A percentile compares a stretch with the other conserved stretches of the same genome.
Conservation (phyloP, 495 filamentous ascomycete species). For the Penicillium longicatenatum region DNA sequence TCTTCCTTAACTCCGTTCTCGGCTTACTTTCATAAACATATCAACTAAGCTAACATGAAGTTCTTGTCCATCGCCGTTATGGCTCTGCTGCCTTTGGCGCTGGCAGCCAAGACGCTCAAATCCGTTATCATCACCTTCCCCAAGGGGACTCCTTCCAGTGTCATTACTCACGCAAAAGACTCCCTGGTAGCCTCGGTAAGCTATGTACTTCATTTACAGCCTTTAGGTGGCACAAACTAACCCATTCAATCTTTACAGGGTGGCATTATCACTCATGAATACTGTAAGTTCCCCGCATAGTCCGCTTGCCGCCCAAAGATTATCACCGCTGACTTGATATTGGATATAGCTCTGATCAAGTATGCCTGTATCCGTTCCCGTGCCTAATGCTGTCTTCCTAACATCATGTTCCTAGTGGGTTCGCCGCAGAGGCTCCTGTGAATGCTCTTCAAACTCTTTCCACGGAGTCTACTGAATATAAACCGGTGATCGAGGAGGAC, state of each 20-base stretch:
- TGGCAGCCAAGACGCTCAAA: constrained; percentile 63
- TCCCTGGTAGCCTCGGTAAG: constrained; percentile 68
- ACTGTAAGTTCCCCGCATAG: constrained; percentile 40
- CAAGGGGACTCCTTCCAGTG: constrained; percentile 65
- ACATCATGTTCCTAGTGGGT: constrained; percentile 59
- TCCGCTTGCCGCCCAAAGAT: not conserved
- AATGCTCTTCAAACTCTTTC: constrained; percentile 71
- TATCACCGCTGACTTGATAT: constrained; percentile 14
- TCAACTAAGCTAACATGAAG: constrained; percentile 55
- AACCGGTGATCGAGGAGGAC: constrained; percentile 76
- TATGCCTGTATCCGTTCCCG: constrained; percentile 21
- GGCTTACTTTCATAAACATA: not conserved
- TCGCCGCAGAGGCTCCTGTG: constrained; percentile 70
- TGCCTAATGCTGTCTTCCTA: not conserved
- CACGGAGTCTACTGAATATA: constrained; percentile 61
- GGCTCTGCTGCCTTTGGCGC: constrained; percentile 55
- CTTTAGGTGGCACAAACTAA: not conserved
- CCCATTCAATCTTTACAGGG: constrained; percentile 19
- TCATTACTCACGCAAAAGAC: constrained; percentile 69
- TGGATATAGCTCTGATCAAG: constrained; percentile 51
- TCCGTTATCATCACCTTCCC: constrained; percentile 79
- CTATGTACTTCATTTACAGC: not conserved
- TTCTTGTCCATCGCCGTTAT: constrained; percentile 49
- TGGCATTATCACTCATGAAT: constrained; percentile 54
- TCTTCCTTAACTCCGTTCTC: not conserved